These are phyloP conservation scores for Trichoderma brevicompactum DNA, from an alignment of 2,329 filamentous ascomycete genomes.

Conservation along the genomic window DNA sequence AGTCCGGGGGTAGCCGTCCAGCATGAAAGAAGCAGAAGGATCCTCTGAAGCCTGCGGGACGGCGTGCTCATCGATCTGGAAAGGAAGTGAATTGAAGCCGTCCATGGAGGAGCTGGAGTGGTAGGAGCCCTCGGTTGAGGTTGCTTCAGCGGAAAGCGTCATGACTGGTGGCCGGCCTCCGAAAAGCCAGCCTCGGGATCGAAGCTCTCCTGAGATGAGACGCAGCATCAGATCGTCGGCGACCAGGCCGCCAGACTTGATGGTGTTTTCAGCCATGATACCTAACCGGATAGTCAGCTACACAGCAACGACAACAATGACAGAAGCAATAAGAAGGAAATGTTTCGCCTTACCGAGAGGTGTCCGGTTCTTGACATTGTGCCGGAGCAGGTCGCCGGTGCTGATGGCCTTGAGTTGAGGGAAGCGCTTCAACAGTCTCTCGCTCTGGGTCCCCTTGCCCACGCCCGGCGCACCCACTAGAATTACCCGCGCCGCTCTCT, in stretches of 20 bases:
- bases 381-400: constrained; percentile 87
- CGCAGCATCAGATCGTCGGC: constrained; percentile 89
- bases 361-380: constrained; percentile 89
- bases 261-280: constrained; percentile 85
- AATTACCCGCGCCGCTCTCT: constrained; percentile 86
- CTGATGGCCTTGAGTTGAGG: constrained; percentile 89
- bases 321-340: not conserved
- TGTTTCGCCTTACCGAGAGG: constrained; percentile 66
- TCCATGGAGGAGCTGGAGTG: constrained; percentile 43
- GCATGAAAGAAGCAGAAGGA: constrained; percentile 84
- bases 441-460: constrained; percentile 94
- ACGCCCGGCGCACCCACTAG: constrained; percentile 95
- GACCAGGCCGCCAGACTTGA: constrained; percentile 88
- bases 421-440: constrained; percentile 83
- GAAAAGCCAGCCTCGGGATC: constrained; percentile 80
- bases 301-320: not conserved
- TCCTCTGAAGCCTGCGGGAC: constrained; percentile 62
- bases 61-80: constrained; percentile 44
- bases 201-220: constrained; percentile 88
- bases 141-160: constrained; percentile 53
- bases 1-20: constrained; percentile 95
- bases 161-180: constrained; percentile 50
- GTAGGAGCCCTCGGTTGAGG: constrained; percentile 36
- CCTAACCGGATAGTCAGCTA: constrained; percentile 54
- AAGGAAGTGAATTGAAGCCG: constrained; percentile 47